Conservation (phyloP, 2,329 filamentous ascomycete species). For the Aureobasidium leucospermi region DNA sequence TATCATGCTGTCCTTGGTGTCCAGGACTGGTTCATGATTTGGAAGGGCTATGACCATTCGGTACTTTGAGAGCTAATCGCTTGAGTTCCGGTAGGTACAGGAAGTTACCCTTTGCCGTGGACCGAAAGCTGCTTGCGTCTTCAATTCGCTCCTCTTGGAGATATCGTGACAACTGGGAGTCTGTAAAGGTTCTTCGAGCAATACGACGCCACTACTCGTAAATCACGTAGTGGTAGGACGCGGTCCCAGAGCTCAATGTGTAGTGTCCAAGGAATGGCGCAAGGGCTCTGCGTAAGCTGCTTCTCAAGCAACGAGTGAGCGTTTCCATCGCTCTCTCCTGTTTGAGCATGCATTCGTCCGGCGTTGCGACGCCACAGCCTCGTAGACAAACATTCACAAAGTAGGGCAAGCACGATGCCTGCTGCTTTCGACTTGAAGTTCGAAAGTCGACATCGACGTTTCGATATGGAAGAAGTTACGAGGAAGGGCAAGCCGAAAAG, state of each 20-base stretch:
- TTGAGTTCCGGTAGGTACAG: no score
- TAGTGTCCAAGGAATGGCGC: background rate
- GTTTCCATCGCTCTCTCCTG: background rate
- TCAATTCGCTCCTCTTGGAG: no score
- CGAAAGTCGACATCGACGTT: background rate
- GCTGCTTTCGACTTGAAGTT: background rate
- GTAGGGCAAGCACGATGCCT: background rate
- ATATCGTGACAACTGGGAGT: background rate
- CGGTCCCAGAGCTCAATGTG: no score
- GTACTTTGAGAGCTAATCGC: background rate
- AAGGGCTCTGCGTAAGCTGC: background rate
- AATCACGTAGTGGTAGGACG: background rate
- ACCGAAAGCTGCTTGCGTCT: no score
- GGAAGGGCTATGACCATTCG: background rate
- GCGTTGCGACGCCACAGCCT: background rate
- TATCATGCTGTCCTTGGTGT: background rate
- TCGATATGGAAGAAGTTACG: slow-evolving; percentile 10
- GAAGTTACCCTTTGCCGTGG: no score
- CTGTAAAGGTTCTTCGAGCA: background rate
- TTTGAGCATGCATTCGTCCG: background rate
- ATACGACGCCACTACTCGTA: no score
- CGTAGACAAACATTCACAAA: background rate
- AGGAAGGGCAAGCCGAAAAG: background rate
- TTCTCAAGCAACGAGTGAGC: background rate
- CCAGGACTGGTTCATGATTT: background rate